phyloP scores from a whole-genome alignment of 176 grass and related monocot genomes.

The Carex cristatella region DNA sequence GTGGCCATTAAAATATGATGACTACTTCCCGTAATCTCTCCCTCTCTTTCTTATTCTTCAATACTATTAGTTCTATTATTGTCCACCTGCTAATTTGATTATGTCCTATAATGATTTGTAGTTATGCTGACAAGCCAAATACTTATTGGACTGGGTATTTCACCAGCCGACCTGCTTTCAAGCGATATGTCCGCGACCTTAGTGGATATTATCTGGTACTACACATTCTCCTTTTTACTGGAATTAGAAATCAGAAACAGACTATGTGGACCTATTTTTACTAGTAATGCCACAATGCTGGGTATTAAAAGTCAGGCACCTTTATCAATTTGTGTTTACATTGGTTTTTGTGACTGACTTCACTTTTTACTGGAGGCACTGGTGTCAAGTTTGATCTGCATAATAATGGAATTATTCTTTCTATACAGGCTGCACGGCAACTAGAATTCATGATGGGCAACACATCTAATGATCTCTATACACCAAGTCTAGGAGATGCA shows the following conservation, averaged over 20 bases:
- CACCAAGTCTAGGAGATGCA: conserved; percentile 69
- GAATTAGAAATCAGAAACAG: not conserved
- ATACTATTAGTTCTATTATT: not conserved
- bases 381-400: not conserved
- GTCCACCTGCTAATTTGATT: not conserved
- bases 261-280: not conserved
- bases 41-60: not conserved
- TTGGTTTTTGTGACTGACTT: not conserved
- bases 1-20: conserved; percentile 83
- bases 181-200: conserved; percentile 64
- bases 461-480: conserved; percentile 42
- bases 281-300: not conserved
- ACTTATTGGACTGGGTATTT: conserved; percentile 98
- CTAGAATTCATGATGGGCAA: conserved; percentile 55
- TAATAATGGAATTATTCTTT: conserved; percentile 20
- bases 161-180: conserved; percentile 78
- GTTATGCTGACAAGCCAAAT: conserved; percentile 75
- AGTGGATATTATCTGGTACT: conserved; percentile 89
- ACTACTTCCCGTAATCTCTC: conserved; percentile 75
- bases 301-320: not conserved
- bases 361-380: not conserved
- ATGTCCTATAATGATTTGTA: conserved; percentile 28
- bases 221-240: conserved; percentile 3
- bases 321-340: not conserved
- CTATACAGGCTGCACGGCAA: conserved; percentile 67